These are phyloP conservation scores for Colletotrichum costaricense DNA, from an alignment of 2,329 filamentous ascomycete species.

Conservation along the genomic window DNA sequence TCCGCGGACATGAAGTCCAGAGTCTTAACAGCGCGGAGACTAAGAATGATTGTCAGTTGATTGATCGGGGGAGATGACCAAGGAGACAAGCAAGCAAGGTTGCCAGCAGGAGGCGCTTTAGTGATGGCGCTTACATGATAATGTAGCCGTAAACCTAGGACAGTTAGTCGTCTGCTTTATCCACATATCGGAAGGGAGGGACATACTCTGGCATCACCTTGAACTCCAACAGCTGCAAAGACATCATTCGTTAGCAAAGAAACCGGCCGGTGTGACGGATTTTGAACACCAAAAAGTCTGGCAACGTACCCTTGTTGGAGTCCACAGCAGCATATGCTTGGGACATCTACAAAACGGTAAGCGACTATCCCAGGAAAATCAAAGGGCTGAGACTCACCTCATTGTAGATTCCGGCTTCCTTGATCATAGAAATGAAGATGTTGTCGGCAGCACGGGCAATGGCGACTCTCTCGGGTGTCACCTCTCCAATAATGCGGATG, in stretches of 20 bases:
- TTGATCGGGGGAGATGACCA: too few species aligned
- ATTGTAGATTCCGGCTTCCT: slow-evolving; percentile 77
- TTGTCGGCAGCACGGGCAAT: slow-evolving; percentile 82
- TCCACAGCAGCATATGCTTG: slow-evolving; percentile 61
- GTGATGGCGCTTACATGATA: slow-evolving; percentile 36
- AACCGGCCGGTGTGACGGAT: not conserved
- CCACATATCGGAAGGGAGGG: too few species aligned
- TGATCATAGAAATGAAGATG: slow-evolving; percentile 84
- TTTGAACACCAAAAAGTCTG: not conserved
- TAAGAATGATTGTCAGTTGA: slow-evolving; percentile 22
- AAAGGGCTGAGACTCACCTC: slow-evolving; percentile 50
- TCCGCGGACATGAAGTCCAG: slow-evolving; percentile 69
- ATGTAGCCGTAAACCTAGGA: slow-evolving; percentile 43
- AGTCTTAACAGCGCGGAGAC: slow-evolving; percentile 58
- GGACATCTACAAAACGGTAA: slow-evolving; percentile 46
- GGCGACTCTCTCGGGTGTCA: slow-evolving; percentile 81
- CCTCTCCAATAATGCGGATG: slow-evolving; percentile 85
- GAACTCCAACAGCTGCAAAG: slow-evolving; percentile 48
- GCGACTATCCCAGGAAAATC: not conserved
- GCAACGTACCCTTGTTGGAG: slow-evolving; percentile 47
- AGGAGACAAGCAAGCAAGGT: too few species aligned
- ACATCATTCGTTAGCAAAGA: slow-evolving; percentile 1
- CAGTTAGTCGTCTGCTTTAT: too few species aligned
- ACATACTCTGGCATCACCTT: slow-evolving; percentile 43
- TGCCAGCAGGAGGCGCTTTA: too few species aligned